Percentiles rank a stretch among this genome's conserved stretches.
Conservation (phyloP, 164 flowering plant genomes). For the Chloranthus sessilifolius region DNA sequence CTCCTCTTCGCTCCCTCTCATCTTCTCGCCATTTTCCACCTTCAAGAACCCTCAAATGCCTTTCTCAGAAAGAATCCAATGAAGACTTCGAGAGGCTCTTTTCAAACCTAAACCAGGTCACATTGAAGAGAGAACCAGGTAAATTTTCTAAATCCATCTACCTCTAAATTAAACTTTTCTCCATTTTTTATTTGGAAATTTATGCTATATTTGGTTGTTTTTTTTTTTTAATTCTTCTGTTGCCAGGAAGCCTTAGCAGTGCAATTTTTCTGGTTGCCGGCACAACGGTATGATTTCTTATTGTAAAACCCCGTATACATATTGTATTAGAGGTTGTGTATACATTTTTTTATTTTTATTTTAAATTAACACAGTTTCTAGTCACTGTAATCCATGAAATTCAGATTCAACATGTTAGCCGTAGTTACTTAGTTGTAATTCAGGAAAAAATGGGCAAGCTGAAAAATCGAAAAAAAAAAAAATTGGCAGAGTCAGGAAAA, state of each 20-base stretch:
- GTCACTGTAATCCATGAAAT: too few species aligned
- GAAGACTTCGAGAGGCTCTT: conserved; percentile 61
- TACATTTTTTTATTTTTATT: too few species aligned
- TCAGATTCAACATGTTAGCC: too few species aligned
- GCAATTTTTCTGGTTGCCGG: conserved; percentile 85
- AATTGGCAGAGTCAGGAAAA: too few species aligned
- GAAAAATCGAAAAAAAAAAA: too few species aligned
- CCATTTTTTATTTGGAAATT: neutral
- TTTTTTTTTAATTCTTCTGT: conserved; percentile 9
- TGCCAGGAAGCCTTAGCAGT: conserved; percentile 68
- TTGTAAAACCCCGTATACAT: too few species aligned
- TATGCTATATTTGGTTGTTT: neutral
- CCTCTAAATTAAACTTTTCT: neutral
- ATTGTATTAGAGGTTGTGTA: too few species aligned
- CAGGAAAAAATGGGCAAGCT: too few species aligned
- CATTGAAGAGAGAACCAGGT: conserved; percentile 82
- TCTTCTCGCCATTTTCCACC: conserved; percentile 4
- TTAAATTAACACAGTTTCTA: too few species aligned
- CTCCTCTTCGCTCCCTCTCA: neutral
- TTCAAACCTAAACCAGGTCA: conserved; percentile 77
- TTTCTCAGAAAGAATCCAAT: conserved; percentile 2
- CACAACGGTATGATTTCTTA: conserved; percentile 55
- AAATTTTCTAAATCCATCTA: neutral
- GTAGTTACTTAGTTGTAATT: too few species aligned
- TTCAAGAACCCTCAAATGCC: conserved; percentile 12